Evolutionary conservation across 73 alveolate genomes (phyloP).

Genomic region (Effrenium voratum): DNA sequence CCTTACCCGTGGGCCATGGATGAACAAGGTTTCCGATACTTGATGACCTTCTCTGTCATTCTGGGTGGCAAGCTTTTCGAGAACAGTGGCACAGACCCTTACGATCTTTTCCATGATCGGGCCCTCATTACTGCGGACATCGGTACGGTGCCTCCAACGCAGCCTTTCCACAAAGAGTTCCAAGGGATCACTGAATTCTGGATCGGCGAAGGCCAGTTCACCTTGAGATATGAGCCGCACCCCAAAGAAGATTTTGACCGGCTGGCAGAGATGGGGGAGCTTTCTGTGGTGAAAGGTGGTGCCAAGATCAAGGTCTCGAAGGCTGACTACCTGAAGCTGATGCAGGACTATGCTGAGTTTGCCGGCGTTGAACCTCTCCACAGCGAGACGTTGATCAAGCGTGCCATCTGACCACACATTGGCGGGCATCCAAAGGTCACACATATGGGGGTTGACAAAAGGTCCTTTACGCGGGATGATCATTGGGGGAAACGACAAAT

Average conservation of each 20-base stretch:
- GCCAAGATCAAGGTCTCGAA: slow-evolving; percentile 78
- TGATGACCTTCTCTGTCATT: slow-evolving; percentile 36
- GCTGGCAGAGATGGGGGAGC: slow-evolving; percentile 52
- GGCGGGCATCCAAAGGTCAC: too few species aligned
- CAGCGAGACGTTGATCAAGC: slow-evolving; percentile 55
- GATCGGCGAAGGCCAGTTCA: slow-evolving; percentile 79
- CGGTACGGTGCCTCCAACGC: slow-evolving; percentile 4
- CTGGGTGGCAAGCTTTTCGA: slow-evolving; percentile 85
- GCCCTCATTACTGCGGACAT: slow-evolving; percentile 54
- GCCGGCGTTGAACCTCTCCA: slow-evolving; percentile 51
- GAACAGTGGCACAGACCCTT: slow-evolving; percentile 32
- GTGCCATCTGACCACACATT: slow-evolving; percentile 50
- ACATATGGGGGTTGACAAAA: too few species aligned
- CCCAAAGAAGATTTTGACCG: slow-evolving; percentile 34
- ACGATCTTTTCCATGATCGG: slow-evolving; percentile 43
- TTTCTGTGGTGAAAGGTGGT: slow-evolving; percentile 55
- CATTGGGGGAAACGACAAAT: too few species aligned
- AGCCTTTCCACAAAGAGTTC: slow-evolving; percentile 34
- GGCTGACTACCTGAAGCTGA: slow-evolving; percentile 57
- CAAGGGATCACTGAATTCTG: slow-evolving; percentile 84
- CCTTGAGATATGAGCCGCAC: slow-evolving; percentile 26
- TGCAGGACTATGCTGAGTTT: slow-evolving; percentile 62
- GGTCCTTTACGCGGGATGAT: too few species aligned
- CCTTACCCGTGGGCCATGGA: slow-evolving; percentile 92
- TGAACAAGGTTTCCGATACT: slow-evolving; percentile 41